A percentile compares a stretch with the other conserved stretches of the same genome.
These are phyloP conservation scores for Geosmithia putterillii DNA, from an alignment of 2,329 filamentous ascomycete species.

Conservation along the genomic window DNA sequence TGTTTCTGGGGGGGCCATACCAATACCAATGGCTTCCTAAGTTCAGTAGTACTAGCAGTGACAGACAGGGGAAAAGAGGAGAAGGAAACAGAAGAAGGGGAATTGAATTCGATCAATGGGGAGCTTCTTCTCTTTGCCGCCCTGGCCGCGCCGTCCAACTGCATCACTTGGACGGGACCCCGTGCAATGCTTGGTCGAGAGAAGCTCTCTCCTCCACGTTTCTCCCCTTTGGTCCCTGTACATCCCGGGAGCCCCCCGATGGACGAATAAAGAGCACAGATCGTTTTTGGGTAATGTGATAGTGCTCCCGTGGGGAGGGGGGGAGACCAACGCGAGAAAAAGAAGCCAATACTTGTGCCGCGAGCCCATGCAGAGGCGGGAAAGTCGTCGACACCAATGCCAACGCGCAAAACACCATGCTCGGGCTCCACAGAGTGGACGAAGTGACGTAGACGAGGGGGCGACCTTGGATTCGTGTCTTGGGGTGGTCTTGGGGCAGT, in stretches of 20 bases:
- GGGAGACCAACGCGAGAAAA: no score
- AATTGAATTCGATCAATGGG: no score
- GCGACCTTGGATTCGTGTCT: background rate
- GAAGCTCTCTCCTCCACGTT: background rate
- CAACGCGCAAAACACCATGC: conserved; percentile 1
- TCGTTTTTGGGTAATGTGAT: conserved; percentile 1
- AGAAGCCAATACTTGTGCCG: no score
- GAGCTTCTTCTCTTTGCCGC: background rate
- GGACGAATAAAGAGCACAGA: conserved; percentile 2
- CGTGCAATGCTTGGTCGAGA: no score
- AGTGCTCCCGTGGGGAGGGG: no score
- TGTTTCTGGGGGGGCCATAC: no score
- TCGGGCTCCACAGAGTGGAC: background rate
- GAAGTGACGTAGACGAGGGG: conserved; percentile 1
- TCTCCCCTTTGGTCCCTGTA: background rate
- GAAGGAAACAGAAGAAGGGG: background rate
- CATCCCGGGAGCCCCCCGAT: background rate
- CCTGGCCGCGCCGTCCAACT: background rate
- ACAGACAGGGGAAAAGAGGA: background rate
- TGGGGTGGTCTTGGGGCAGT: background rate
- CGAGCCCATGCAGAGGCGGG: no score
- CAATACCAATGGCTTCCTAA: no score
- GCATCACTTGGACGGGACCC: no score
- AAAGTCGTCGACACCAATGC: conserved; percentile 2
- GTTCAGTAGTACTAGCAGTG: no score